A percentile compares a stretch with the other conserved stretches of the same genome.
Conservation (phyloP, 257 asterid species). For the Galeopsis tetrahit region DNA sequence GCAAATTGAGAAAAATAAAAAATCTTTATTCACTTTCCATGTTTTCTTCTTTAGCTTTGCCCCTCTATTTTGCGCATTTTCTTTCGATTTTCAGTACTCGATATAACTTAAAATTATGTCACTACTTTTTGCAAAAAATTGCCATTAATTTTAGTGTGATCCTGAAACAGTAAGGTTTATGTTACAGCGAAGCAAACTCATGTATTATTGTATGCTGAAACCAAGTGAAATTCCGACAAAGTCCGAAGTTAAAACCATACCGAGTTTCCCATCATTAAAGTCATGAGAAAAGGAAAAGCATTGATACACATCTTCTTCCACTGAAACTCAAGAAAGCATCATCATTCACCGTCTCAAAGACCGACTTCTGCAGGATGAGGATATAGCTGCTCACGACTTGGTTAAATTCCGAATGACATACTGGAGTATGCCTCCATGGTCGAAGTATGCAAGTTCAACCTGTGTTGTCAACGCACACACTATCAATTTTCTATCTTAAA, state of each 20-base stretch:
- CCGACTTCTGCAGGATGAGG: slow-evolving; percentile 20
- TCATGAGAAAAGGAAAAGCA: slow-evolving; percentile 13
- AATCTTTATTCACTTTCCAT: no score
- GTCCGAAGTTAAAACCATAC: neutral
- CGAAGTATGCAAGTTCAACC: slow-evolving; percentile 84
- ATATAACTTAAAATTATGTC: no score
- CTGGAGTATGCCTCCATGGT: slow-evolving; percentile 84
- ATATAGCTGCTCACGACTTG: slow-evolving; percentile 43
- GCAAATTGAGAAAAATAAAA: no score
- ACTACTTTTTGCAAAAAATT: no score
- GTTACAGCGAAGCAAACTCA: slow-evolving; percentile 14
- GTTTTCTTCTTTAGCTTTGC: no score
- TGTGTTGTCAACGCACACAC: slow-evolving; percentile 33
- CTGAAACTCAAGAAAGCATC: neutral
- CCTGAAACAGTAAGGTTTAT: neutral
- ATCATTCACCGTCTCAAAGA: neutral
- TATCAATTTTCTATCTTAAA: neutral
- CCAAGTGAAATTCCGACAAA: slow-evolving; percentile 4
- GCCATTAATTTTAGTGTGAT: no score
- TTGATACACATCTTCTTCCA: neutral
- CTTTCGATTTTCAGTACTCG: no score
- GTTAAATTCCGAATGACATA: slow-evolving; percentile 65
- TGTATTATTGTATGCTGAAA: neutral
- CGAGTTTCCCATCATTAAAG: slow-evolving; percentile 7
- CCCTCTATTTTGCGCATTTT: no score